Conservation (phyloP, 164 flowering plant species). For the Brasenia schreberi region DNA sequence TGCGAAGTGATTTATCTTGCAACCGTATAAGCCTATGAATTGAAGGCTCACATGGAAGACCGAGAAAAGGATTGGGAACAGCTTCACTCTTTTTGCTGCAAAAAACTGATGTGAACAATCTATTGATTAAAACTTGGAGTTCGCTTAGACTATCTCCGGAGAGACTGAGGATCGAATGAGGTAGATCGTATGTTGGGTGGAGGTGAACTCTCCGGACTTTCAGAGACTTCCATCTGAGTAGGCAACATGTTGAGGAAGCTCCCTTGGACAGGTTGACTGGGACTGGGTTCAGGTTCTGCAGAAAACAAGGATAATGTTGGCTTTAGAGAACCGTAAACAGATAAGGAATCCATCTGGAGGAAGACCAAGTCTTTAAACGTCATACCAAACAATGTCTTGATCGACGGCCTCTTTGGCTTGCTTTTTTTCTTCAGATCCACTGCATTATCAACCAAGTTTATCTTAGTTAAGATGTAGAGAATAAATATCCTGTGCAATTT, state of each 20-base stretch:
- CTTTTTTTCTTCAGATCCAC: slow-evolving; percentile 34
- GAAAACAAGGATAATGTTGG: background rate
- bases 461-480: background rate
- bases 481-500: too few relatives aligned
- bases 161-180: slow-evolving; percentile 9
- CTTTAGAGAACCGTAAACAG: background rate
- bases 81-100: background rate
- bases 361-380: background rate
- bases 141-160: slow-evolving; percentile 5
- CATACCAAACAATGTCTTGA: slow-evolving; percentile 35
- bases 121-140: background rate
- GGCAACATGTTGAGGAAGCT: slow-evolving; percentile 19
- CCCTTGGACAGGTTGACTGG: slow-evolving; percentile 16
- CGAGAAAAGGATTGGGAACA: background rate
- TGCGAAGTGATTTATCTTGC: background rate
- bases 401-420: slow-evolving; percentile 33
- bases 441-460: slow-evolving; percentile 9
- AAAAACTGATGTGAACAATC: background rate
- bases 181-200: slow-evolving; percentile 9
- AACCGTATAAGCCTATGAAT: background rate
- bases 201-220: slow-evolving; percentile 19
- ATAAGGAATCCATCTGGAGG: background rate
- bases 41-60: background rate
- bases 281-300: slow-evolving; percentile 12
- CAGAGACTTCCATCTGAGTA: slow-evolving; percentile 21